phyloP scores from a whole-genome alignment of 768 basidiomycete species.

The Lactarius hatsudake region DNA sequence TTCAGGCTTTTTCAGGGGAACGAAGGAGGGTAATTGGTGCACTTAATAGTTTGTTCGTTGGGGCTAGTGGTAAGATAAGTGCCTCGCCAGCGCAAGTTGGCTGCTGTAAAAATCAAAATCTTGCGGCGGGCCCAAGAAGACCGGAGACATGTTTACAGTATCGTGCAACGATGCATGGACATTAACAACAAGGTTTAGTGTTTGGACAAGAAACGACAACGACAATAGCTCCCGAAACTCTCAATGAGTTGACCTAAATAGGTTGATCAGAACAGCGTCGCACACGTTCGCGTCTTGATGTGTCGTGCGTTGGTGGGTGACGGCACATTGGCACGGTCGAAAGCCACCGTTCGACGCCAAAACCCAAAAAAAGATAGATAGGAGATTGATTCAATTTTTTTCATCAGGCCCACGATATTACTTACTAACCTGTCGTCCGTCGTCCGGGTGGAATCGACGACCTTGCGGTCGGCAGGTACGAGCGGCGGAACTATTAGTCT shows the following conservation, averaged over 20 bases:
- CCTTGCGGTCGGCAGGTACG: neutral
- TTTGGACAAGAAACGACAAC: neutral
- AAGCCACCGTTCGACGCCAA: neutral
- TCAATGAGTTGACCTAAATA: neutral
- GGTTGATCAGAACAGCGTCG: neutral
- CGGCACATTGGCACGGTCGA: neutral
- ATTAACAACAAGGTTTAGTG: slow-evolving; percentile 21
- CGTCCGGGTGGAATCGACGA: neutral
- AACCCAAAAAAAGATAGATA: neutral
- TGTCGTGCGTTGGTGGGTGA: neutral
- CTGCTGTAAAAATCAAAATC: neutral
- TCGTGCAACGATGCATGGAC: neutral
- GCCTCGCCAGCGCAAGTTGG: neutral
- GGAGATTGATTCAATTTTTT: neutral
- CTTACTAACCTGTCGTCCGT: neutral
- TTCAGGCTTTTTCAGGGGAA: neutral
- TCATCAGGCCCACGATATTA: neutral
- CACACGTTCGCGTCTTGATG: neutral
- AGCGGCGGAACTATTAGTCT: neutral
- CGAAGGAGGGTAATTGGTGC: neutral
- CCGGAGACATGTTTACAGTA: neutral
- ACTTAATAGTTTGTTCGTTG: neutral
- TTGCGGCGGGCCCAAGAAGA: neutral
- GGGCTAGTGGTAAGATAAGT: neutral
- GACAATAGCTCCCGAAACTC: neutral